Evolutionary conservation across 129 eudicot genomes (phyloP).

Genomic region (Chrysanthemum makinoi): DNA sequence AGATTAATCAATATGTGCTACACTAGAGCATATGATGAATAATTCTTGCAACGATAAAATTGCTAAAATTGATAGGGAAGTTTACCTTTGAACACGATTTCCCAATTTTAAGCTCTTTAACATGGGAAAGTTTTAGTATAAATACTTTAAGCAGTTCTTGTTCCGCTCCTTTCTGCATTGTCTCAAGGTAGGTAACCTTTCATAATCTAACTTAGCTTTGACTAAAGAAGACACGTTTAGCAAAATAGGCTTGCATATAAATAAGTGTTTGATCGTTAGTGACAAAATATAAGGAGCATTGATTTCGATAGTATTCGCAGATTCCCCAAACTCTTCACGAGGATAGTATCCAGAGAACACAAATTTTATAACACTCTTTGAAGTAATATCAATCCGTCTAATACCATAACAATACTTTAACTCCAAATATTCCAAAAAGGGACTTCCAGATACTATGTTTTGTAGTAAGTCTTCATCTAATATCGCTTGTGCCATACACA

Average conservation of each 20-base stretch:
- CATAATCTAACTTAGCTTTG: constrained; percentile 18
- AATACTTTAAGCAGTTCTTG: constrained; percentile 28
- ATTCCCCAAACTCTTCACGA: neutral
- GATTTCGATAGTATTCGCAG: constrained; percentile 8
- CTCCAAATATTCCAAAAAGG: constrained; percentile 17
- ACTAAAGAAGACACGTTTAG: constrained; percentile 21
- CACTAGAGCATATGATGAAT: too few species aligned
- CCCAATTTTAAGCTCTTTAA: constrained; percentile 21
- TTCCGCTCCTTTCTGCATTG: constrained; percentile 24
- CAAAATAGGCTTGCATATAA: constrained; percentile 17
- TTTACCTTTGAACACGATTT: constrained; percentile 2
- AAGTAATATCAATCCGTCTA: constrained; percentile 10
- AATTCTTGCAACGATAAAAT: too few species aligned
- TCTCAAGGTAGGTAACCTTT: neutral
- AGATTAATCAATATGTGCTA: too few species aligned
- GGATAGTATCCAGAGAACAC: constrained; percentile 20
- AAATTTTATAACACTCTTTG: constrained; percentile 27
- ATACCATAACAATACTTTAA: neutral
- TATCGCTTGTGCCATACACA: neutral
- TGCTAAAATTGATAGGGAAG: neutral
- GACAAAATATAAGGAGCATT: constrained; percentile 27
- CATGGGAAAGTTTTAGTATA: constrained; percentile 16
- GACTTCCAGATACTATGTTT: constrained; percentile 22
- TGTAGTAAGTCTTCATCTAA: constrained; percentile 20
- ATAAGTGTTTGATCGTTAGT: constrained; percentile 12